Conservation (phyloP, 2,329 filamentous ascomycete species). For the Fusarium nematophilum region DNA sequence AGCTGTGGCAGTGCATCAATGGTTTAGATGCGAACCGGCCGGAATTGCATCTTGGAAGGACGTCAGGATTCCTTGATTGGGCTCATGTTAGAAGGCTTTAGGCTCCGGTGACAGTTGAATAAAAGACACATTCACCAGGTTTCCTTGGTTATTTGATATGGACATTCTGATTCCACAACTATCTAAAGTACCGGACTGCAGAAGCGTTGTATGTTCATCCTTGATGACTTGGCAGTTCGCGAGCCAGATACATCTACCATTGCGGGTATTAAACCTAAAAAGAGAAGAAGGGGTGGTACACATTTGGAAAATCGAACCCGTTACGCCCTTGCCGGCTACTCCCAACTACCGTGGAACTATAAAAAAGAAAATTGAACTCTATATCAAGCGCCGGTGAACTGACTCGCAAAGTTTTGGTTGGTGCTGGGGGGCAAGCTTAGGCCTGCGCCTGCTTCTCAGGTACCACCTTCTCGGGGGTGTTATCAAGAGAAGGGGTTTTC, state of each 20-base stretch:
- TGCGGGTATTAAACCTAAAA: constrained; percentile 40
- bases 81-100: background rate
- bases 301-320: constrained; percentile 24
- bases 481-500: constrained; percentile 39
- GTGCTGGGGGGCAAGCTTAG: constrained; percentile 3
- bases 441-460: constrained; percentile 30
- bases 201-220: constrained; percentile 29
- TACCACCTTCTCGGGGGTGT: constrained; percentile 24
- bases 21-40: background rate
- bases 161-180: constrained; percentile 34
- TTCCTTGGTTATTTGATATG: constrained; percentile 1
- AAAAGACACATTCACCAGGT: background rate
- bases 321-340: constrained; percentile 44
- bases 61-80: background rate
- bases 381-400: constrained; percentile 36
- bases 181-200: constrained; percentile 32
- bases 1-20: background rate
- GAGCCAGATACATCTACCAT: constrained; percentile 37
- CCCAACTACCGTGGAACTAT: constrained; percentile 25
- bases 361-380: constrained; percentile 22
- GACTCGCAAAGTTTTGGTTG: constrained; percentile 19
- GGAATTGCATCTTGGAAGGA: background rate
- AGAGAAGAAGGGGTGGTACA: too few species aligned
- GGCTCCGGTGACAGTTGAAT: background rate
- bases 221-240: constrained; percentile 37